phyloP scores from a whole-genome alignment of 192 early-diverging fungal species.

The Dispira parvispora region DNA sequence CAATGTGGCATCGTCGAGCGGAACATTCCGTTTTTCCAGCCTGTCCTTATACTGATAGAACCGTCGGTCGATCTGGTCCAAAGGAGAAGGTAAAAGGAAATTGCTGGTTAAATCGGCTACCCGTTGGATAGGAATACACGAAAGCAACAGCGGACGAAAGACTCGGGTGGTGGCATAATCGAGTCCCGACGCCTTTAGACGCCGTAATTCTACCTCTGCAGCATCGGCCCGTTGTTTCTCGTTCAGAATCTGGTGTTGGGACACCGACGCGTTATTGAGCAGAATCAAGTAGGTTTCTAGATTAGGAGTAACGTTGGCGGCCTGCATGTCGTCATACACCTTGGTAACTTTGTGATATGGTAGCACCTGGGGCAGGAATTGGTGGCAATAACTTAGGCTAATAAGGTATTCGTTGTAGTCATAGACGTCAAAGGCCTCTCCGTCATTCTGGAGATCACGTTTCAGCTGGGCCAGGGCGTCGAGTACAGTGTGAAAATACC shows the following conservation, averaged over 20 bases:
- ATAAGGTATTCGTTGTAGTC: background rate
- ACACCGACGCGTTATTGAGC: background rate
- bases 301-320: background rate
- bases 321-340: background rate
- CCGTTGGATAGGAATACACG: background rate
- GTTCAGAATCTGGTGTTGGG: background rate
- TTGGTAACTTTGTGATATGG: background rate
- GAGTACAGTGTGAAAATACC: background rate
- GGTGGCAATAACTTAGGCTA: slow-evolving; percentile 3
- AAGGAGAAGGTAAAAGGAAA: background rate
- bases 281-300: background rate
- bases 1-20: background rate
- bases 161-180: background rate
- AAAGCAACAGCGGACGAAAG: background rate
- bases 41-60: slow-evolving; percentile 7
- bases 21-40: background rate
- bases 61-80: slow-evolving; percentile 5
- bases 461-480: background rate
- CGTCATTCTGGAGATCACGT: background rate
- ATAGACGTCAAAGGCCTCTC: background rate
- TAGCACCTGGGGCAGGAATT: slow-evolving; percentile 1
- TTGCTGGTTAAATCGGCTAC: background rate
- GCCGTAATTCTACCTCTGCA: background rate
- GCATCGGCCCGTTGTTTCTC: background rate
- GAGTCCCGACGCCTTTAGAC: background rate